Base-by-base conservation (phyloP, 2,329 filamentous ascomycete species). In the Cercospora sp. region DNA sequence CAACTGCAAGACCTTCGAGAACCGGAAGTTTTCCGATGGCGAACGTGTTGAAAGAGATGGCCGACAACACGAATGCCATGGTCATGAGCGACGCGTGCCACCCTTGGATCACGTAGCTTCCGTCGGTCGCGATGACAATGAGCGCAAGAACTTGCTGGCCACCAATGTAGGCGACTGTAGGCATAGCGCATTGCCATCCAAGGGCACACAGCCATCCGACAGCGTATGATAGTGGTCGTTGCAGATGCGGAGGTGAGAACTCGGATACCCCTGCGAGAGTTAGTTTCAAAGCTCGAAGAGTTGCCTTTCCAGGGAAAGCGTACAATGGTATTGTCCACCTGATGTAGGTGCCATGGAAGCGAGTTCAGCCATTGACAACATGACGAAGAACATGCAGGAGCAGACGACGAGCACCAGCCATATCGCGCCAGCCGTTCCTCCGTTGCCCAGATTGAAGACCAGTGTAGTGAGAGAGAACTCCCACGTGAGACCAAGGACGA, bases 301-400 rank as follows among this genome's bases (percentile, higher is more conserved):
- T 12, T 9, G 16, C 8, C 53, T 31, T 18, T 18, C 84, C 83
- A 70, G 42, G 66, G 53, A 30, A 67, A 63, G 23, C 53, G 53
- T 58, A 58, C 53, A 58, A 30, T 58, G 53, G 5, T 58, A 58
- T 71, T 88, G 86, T 1, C 86, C 86, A 23, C 86, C 86, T 6
- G 82, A 82, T 0, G 85, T 88, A 0, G 86, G 86, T 2, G 85
- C 85, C 80, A 85, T 85, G 5, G 81, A 83, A 1, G 82, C 82
- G 79, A 85, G 83, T 70, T 85, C 83, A 6, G 82, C 82, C 77
- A 85, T 81, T 3, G 81, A 83, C 0, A 78, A 74, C 65, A 83
- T 70, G 64, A 71, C 70, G 45, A 71, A 69, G 65, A 72, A 72
- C 64, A 70, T 70, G 63, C 72, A 72, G 48, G 62, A 70, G 67